These are phyloP conservation scores for Eustoma russellianum DNA, from an alignment of 257 asterid genomes.

Conservation along the genomic window DNA sequence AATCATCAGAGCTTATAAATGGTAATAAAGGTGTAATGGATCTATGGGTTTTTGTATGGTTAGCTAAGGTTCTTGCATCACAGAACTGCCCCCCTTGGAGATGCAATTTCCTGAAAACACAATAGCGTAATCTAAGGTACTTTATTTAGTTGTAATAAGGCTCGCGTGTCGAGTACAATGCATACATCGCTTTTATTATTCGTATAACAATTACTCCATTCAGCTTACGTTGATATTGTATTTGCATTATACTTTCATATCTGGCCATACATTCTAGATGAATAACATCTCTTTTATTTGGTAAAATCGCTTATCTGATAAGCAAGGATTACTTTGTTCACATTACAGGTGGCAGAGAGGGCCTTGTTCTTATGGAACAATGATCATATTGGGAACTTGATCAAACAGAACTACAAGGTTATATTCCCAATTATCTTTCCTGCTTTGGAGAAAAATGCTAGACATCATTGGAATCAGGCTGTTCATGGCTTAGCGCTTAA, in stretches of 20 bases:
- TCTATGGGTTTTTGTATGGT: too few relatives aligned
- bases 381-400: slow-evolving; percentile 64
- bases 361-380: slow-evolving; percentile 77
- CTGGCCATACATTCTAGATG: neutral
- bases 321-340: neutral
- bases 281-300: neutral
- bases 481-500: slow-evolving; percentile 65
- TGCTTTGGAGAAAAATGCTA: slow-evolving; percentile 59
- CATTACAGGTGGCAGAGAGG: slow-evolving; percentile 70
- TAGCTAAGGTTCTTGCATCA: too few relatives aligned
- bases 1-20: too few relatives aligned
- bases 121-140: too few relatives aligned
- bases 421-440: slow-evolving; percentile 78
- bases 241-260: neutral
- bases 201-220: neutral
- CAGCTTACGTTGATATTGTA: neutral
- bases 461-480: slow-evolving; percentile 80
- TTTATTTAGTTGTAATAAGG: too few relatives aligned
- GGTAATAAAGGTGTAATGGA: too few relatives aligned
- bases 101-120: too few relatives aligned
- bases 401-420: slow-evolving; percentile 59
- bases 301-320: neutral
- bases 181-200: neutral
- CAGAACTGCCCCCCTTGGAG: too few relatives aligned
- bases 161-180: too few relatives aligned